These are phyloP conservation scores for Aspergillus kassunensis DNA, from an alignment of 495 filamentous ascomycete species.

Conservation along the genomic window DNA sequence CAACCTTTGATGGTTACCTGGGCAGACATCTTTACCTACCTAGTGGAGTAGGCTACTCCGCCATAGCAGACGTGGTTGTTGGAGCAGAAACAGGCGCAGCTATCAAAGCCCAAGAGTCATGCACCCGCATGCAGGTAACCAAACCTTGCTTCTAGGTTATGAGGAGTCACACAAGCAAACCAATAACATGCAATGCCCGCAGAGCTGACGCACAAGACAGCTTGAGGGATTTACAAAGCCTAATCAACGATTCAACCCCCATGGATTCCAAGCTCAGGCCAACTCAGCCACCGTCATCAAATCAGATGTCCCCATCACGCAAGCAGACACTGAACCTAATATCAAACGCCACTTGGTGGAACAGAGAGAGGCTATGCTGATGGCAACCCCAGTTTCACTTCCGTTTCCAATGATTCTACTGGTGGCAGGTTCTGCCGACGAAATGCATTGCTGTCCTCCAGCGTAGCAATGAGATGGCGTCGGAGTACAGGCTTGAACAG, in stretches of 20 bases:
- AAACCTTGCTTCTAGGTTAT: background rate
- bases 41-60: too few relatives aligned
- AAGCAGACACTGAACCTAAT: background rate
- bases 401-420: background rate
- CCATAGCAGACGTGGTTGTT: too few relatives aligned
- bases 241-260: background rate
- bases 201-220: background rate
- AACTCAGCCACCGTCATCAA: too few relatives aligned
- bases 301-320: background rate
- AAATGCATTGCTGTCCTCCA: too few relatives aligned
- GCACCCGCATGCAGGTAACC: background rate
- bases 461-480: background rate
- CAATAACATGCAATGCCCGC: background rate
- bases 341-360: background rate
- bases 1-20: too few relatives aligned
- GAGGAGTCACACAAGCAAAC: background rate
- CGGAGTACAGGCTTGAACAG: background rate
- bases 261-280: too few relatives aligned
- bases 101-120: too few relatives aligned
- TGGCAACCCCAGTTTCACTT: background rate
- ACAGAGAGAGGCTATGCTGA: background rate
- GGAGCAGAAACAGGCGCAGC: too few relatives aligned
- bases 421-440: background rate
- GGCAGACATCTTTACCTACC: too few relatives aligned
- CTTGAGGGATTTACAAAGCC: background rate